These are phyloP conservation scores for Aegle marmelos DNA, from an alignment of 345 rosid species.

Conservation along the genomic window DNA sequence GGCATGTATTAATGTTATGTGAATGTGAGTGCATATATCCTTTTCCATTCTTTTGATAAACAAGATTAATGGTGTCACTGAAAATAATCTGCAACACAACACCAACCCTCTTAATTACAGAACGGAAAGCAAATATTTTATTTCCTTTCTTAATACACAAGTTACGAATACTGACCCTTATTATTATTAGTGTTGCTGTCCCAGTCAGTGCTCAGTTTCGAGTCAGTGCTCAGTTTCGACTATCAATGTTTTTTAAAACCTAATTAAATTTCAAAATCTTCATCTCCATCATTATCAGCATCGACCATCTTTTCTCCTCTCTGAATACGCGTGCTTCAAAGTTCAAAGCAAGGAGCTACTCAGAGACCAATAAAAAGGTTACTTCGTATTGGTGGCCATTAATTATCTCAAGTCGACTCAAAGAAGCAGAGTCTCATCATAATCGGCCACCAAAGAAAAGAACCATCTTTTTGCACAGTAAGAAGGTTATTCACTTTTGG, in stretches of 20 bases:
- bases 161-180: not conserved
- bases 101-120: not conserved
- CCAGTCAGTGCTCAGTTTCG: not conserved
- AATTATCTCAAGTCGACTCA: conserved; percentile 18
- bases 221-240: not conserved
- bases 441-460: not conserved
- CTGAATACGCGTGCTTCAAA: conserved; percentile 39
- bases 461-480: not conserved
- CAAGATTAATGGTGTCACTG: not conserved
- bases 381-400: not conserved
- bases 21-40: not conserved
- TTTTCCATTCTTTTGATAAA: not conserved
- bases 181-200: too few relatives aligned
- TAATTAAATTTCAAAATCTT: not conserved
- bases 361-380: not conserved
- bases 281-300: conserved; percentile 22
- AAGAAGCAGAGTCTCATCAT: not conserved
- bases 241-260: not conserved
- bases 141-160: not conserved
- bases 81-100: not conserved
- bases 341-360: conserved; percentile 11
- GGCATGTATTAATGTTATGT: too few relatives aligned
- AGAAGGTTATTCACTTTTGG: conserved; percentile 22
- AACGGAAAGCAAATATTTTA: not conserved
- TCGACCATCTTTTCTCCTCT: not conserved